Evolutionary conservation across 192 early-diverging fungal species (phyloP).

Genomic region (Endogone sp.): DNA sequence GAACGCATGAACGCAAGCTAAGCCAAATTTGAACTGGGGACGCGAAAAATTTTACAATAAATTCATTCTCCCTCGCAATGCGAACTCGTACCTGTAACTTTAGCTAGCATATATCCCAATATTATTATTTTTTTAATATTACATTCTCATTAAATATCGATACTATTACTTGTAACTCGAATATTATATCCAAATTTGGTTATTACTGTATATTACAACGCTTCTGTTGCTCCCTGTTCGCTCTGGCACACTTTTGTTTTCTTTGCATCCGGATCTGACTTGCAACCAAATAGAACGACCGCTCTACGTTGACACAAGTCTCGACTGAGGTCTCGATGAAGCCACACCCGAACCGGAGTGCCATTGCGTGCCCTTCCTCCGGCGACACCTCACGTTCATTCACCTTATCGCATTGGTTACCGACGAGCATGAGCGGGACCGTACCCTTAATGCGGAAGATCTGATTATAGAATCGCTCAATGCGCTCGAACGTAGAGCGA

Average conservation of each 20-base stretch:
- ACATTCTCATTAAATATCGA: too few species aligned
- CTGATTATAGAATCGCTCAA: slow-evolving; percentile 80
- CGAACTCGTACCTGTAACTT: too few species aligned
- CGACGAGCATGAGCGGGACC: slow-evolving; percentile 84
- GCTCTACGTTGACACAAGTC: slow-evolving; percentile 84
- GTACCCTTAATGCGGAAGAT: slow-evolving; percentile 82
- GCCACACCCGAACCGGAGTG: slow-evolving; percentile 65
- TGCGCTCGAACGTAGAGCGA: slow-evolving; percentile 78
- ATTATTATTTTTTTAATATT: too few species aligned
- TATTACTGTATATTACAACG: neutral
- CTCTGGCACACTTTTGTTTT: slow-evolving; percentile 19
- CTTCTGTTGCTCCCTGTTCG: neutral
- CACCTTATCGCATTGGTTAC: slow-evolving; percentile 86
- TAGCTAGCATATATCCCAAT: too few species aligned
- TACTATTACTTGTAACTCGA: too few species aligned
- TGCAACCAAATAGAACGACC: slow-evolving; percentile 75
- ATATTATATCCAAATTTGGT: too few species aligned
- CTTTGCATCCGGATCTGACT: slow-evolving; percentile 67
- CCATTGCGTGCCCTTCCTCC: slow-evolving; percentile 75
- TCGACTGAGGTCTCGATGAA: slow-evolving; percentile 88
- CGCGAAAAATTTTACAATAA: too few species aligned
- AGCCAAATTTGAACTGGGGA: too few species aligned
- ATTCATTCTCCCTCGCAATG: too few species aligned
- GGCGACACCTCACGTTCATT: slow-evolving; percentile 77
- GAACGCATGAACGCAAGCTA: too few species aligned